Evolutionary conservation across 2,329 filamentous ascomycete species (phyloP), one percentile per base, ranked within the genome.

Genomic region (Claviceps pazoutovae): DNA sequence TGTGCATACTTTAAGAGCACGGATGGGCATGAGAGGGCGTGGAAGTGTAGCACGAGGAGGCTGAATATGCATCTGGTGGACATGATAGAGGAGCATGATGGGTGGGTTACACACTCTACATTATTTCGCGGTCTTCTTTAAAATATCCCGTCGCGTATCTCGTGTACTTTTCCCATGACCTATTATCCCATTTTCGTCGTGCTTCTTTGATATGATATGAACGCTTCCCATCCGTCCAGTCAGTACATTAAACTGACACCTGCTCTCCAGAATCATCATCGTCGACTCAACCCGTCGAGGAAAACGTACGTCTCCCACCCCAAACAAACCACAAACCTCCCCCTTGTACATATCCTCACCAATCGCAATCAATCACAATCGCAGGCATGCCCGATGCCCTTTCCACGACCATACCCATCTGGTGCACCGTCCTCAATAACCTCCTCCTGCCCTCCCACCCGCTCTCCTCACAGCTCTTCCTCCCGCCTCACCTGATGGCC

Each of bases 1-100:
- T 89, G 86, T 57, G 87, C 85, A 36, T 98, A 97, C 68, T 98
- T 97, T 70, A 98, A 98, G 74, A 95, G 88, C 68, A 98, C 93
- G 2, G 93, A 98, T 69, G 93, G 93, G 1, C 93, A 98, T 66
- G 82, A 83, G 50, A 83, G 87, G 8, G 83, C 94, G 62, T 98
- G 93, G 93, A 79, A 83, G 55, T 95, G 97, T 63, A 95, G 87
- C 67, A 78, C 84, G 21, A 73, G 93, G 56, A 75, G 93, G 57
- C 68, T 97, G 61, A 98, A 98, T 64, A 64, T 95, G 60, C 86
- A 95, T 57, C 64, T 97, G 16, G 66, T 96, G 48, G 75, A 82
- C 37, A 61, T 90, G 42, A 75, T 91, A 51, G 80, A 77, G 55
- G 61, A 71, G 52, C 63, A 79, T 66, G 80, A 86, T 60, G 89